Evolutionary conservation across 345 rosid genomes (phyloP).

Genomic region (Conringia planisiliqua): DNA sequence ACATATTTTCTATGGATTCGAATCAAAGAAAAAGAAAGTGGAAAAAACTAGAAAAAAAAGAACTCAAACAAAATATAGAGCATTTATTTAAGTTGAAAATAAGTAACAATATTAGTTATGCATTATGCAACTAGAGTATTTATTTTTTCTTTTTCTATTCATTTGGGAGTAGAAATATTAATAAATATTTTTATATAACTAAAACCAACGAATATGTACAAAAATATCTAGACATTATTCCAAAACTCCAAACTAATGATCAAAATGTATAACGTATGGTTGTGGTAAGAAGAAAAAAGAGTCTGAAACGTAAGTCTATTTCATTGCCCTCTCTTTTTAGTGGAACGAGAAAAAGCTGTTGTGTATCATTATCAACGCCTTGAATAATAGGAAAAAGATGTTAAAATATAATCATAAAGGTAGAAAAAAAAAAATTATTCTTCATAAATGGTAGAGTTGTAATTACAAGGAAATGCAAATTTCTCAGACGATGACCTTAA

Average conservation of each 20-base stretch:
- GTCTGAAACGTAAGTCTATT: constrained; percentile 24
- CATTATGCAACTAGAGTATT: neutral
- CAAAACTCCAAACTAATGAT: constrained; percentile 10
- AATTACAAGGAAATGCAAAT: constrained; percentile 22
- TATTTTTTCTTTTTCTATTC: neutral
- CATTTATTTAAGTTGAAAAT: neutral
- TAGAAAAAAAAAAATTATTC: neutral
- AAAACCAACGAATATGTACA: constrained; percentile 17
- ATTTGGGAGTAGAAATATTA: neutral
- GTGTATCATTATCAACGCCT: constrained; percentile 46
- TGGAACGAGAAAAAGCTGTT: constrained; percentile 46
- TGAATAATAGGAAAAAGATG: constrained; percentile 9
- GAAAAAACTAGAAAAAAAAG: too few species aligned
- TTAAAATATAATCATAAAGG: neutral
- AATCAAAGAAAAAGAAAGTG: neutral
- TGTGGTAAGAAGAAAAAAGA: constrained; percentile 23
- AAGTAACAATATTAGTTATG: neutral
- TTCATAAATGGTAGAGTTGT: constrained; percentile 27
- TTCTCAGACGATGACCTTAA: constrained; percentile 34
- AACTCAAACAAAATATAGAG: neutral
- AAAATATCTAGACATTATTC: constrained; percentile 16
- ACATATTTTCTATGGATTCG: neutral
- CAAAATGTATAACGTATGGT: constrained; percentile 33
- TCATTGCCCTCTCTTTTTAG: constrained; percentile 26
- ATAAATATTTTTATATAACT: neutral